These are phyloP conservation scores for Microbotryum lychnidis-dioicae DNA, from an alignment of 1,284 basidiomycete genomes.

Conservation along the genomic window DNA sequence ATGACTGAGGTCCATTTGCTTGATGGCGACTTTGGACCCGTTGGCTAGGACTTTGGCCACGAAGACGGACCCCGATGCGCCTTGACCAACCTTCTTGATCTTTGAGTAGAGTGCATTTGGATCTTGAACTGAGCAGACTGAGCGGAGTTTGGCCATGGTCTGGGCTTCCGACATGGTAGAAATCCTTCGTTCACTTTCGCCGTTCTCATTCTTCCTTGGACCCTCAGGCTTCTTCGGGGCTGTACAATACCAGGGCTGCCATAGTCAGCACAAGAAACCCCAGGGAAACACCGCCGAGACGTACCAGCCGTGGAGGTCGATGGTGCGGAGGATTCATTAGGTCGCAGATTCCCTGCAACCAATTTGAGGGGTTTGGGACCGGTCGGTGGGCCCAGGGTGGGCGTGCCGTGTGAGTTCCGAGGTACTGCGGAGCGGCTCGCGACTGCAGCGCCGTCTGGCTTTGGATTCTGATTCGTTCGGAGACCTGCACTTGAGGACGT, in stretches of 20 bases:
- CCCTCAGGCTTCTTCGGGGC: slow-evolving; percentile 51
- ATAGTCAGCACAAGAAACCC: too few species aligned
- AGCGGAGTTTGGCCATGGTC: slow-evolving; percentile 93
- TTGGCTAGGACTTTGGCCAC: slow-evolving; percentile 85
- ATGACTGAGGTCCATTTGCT: slow-evolving; percentile 95
- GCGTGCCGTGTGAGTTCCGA: neutral
- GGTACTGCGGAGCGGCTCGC: neutral
- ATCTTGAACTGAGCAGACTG: slow-evolving; percentile 77
- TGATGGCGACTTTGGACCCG: slow-evolving; percentile 92
- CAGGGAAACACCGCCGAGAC: too few species aligned
- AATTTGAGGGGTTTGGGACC: slow-evolving; percentile 4
- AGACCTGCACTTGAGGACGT: slow-evolving; percentile 5
- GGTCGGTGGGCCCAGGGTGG: neutral
- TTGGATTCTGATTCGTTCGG: too few species aligned
- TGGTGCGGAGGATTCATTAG: neutral
- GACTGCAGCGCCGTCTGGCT: too few species aligned
- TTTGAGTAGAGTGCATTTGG: slow-evolving; percentile 87
- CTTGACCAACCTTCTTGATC: slow-evolving; percentile 98
- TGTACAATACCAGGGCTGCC: slow-evolving; percentile 24
- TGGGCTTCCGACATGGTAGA: slow-evolving; percentile 95
- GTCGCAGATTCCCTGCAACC: neutral
- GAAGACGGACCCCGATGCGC: slow-evolving; percentile 96
- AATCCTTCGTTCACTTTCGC: slow-evolving; percentile 64
- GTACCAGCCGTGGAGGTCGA: too few species aligned
- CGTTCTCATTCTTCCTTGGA: slow-evolving; percentile 39